Evolutionary conservation across 163 green algal genomes (phyloP).

Genomic region (Scenedesmus sp.): DNA sequence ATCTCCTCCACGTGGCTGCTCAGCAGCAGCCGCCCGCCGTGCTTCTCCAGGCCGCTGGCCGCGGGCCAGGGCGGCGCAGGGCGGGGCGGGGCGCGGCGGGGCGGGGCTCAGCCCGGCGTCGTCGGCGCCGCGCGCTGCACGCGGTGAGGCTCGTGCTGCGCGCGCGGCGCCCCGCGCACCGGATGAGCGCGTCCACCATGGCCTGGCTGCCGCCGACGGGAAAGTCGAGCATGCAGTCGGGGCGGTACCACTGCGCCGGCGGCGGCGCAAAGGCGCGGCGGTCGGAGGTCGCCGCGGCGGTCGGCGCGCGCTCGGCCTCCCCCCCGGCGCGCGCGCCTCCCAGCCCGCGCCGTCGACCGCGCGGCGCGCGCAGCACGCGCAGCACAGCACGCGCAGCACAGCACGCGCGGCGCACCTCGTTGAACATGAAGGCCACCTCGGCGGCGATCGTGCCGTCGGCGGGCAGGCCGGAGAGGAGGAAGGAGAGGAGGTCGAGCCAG

Average conservation of each 20-base stretch:
- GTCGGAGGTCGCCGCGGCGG: no score
- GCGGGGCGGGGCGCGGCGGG: no score
- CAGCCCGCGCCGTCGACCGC: conserved; percentile 9
- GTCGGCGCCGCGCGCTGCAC: background rate
- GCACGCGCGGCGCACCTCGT: no score
- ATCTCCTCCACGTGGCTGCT: conserved; percentile 71
- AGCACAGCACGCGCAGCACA: no score
- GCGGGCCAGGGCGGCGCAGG: no score
- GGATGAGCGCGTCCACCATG: conserved; percentile 83
- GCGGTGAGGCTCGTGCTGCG: background rate
- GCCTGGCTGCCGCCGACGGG: conserved; percentile 83
- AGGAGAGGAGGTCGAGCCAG: conserved; percentile 93
- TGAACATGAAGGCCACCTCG: conserved; percentile 86
- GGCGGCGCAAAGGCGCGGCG: no score
- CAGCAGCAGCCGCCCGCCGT: conserved; percentile 75
- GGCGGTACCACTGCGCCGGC: conserved; percentile 69
- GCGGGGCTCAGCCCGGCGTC: no score
- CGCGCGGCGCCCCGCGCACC: conserved; percentile 62
- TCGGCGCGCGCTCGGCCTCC: background rate
- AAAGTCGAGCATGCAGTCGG: conserved; percentile 85
- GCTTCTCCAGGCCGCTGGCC: conserved; percentile 75
- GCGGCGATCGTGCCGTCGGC: conserved; percentile 88
- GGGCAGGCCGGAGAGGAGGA: conserved; percentile 89
- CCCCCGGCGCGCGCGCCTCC: no score
- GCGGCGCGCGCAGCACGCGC: no score